Conservation (phyloP, 768 basidiomycete genomes). For the Rhodosporidiobolus sp. region DNA sequence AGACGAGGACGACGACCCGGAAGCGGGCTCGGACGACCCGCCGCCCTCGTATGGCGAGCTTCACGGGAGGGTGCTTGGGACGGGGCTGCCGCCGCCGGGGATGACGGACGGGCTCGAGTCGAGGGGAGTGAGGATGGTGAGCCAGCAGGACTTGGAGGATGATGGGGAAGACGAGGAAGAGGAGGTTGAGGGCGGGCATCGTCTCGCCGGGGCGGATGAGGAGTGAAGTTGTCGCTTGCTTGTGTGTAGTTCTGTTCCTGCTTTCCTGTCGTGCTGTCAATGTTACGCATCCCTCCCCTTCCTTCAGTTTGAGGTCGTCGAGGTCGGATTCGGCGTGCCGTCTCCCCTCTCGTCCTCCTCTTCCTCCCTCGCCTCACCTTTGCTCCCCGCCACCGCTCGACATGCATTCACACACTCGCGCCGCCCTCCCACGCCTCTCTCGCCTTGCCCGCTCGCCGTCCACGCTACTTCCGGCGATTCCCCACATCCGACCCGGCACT, state of each 20-base stretch:
- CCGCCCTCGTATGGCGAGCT: conserved; percentile 22
- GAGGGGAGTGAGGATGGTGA: conserved; percentile 19
- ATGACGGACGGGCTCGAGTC: neutral
- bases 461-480: neutral
- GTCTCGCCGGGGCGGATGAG: too few species aligned
- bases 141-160: conserved; percentile 20
- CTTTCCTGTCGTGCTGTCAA: neutral
- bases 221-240: neutral
- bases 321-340: neutral
- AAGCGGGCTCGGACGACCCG: conserved; percentile 1
- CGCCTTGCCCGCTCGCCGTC: neutral
- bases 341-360: neutral
- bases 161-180: neutral
- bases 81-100: conserved; percentile 13
- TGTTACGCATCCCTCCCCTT: neutral
- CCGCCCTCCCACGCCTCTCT: neutral
- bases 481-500: neutral
- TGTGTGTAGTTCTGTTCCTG: too few species aligned
- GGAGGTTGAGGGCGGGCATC: neutral
- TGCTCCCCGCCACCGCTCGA: neutral
- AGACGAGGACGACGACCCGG: neutral
- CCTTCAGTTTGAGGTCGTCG: neutral
- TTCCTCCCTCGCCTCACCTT: neutral
- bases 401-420: neutral
- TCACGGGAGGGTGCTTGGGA: conserved; percentile 28